Evolutionary conservation across 768 basidiomycete species (phyloP), one percentile per base, ranked within the genome.

Genomic region (Leccinum obscurum): DNA sequence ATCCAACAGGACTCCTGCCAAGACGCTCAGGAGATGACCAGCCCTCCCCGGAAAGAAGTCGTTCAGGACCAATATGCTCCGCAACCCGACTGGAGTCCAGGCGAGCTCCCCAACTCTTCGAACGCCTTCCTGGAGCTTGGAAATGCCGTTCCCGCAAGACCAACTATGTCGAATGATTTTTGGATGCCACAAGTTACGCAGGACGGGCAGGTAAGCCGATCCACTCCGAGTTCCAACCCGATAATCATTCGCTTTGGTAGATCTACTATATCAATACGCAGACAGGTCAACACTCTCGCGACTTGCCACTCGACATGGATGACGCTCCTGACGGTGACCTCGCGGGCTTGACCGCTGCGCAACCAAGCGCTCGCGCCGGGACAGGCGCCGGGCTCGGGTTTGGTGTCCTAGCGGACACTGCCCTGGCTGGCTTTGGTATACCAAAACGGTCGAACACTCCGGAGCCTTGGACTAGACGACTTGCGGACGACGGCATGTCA

Each of bases 201-300:
- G 49, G 86, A 91, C 66, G 92, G 93, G 54, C 92, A 92, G 83
- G 94, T 91, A 69, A 70, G 86, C 75, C 39, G 22, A 57, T 52
- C 54, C 44, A n/a, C 37, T 46, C 22, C 57, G 57, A 32, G 9
- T 11, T 15, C 49, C 20, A 48, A 22, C 14, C 14, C 39, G 41
- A 53, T 48, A 15, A 41, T 54, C 54, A 1, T 64, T 37, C 52
- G 3, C 26, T 44, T 20, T n/a, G 34, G 55, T 57, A 97, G 95
- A 94, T 99, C 71, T 95, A 88, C 79, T 99, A 98, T 76, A 83
- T 93, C 63, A 99, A 98, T 69, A 93, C 92, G 2, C 84, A 90
- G 65, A 93, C 91, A 6, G 91, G 91, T 34, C 83, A 92, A 72
- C 85, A 85, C 46, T 87, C 93, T 28, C 83, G 87, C 65, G 92